A percentile compares a stretch with the other conserved stretches of the same genome.
These are phyloP conservation scores for Russula sp. DNA, from an alignment of 768 basidiomycete species.

Conservation along the genomic window DNA sequence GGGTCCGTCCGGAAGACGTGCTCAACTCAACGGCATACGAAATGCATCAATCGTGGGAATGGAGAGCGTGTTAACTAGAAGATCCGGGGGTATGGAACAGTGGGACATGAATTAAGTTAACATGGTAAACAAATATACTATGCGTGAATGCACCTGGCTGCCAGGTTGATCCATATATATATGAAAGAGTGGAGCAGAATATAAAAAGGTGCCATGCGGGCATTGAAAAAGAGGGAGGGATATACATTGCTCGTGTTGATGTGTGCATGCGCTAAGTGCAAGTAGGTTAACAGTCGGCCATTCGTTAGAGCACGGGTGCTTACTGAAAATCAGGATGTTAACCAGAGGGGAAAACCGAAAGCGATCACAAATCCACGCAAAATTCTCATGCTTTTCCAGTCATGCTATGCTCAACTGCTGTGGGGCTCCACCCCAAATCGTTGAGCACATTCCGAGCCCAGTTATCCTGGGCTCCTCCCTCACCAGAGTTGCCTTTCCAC, in stretches of 20 bases:
- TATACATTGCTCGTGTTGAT: conserved; percentile 1
- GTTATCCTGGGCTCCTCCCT: conserved; percentile 38
- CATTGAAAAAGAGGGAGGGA: background rate
- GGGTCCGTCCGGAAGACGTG: background rate
- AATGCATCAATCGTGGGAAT: background rate
- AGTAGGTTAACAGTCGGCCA: background rate
- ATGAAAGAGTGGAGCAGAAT: background rate
- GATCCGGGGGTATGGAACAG: no score
- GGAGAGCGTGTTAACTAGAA: no score
- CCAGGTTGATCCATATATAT: conserved; percentile 13
- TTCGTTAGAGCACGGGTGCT: background rate
- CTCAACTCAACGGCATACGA: background rate
- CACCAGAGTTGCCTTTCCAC: conserved; percentile 31
- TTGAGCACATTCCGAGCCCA: conserved; percentile 71
- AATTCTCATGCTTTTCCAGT: background rate
- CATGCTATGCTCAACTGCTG: conserved; percentile 3
- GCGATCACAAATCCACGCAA: conserved; percentile 1
- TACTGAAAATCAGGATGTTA: background rate
- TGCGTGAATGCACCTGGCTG: conserved; percentile 12
- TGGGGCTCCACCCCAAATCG: conserved; percentile 35
- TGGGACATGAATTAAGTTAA: conserved; percentile 16
- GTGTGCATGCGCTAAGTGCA: background rate
- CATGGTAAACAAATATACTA: conserved; percentile 13
- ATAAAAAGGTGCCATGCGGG: background rate
- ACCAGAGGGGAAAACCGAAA: background rate